Conservation (phyloP, 140 eudicot species). For the Flaveria floridana region DNA sequence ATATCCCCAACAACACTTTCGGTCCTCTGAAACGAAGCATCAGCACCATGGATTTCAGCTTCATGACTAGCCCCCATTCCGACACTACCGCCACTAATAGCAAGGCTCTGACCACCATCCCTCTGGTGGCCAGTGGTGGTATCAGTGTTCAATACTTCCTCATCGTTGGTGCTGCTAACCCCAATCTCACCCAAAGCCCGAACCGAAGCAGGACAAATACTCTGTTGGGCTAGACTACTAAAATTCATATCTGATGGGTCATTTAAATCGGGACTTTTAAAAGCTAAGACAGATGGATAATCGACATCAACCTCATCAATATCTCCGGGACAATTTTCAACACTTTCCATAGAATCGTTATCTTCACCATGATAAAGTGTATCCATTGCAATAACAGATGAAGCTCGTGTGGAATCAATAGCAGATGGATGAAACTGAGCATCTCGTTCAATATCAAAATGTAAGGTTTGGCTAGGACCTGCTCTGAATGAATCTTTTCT, state of each 20-base stretch:
- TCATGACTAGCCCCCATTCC: conserved; percentile 99
- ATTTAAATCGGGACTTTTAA: conserved; percentile 49
- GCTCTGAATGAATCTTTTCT: conserved; percentile 60
- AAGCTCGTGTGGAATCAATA: conserved; percentile 73
- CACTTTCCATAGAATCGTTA: conserved; percentile 90
- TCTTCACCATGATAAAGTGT: conserved; percentile 52
- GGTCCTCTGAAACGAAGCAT: conserved; percentile 60
- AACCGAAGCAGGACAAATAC: conserved; percentile 60
- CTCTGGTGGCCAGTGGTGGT: conserved; percentile 56
- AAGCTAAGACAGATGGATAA: conserved; percentile 44
- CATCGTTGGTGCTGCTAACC: conserved; percentile 86
- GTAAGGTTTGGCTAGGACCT: conserved; percentile 72
- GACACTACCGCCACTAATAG: conserved; percentile 85
- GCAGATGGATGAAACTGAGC: conserved; percentile 40
- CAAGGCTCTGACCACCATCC: conserved; percentile 69
- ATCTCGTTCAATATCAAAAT: conserved; percentile 56
- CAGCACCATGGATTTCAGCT: conserved; percentile 90
- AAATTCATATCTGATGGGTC: conserved; percentile 72
- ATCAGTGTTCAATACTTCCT: conserved; percentile 71
- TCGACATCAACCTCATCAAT: conserved; percentile 59
- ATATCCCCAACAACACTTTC: conserved; percentile 85
- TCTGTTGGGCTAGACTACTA: conserved; percentile 80
- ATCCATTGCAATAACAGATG: conserved; percentile 96
- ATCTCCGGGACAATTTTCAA: conserved; percentile 81
- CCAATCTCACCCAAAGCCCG: conserved; percentile 67